Evolutionary conservation across 78 protist genomes (phyloP).

Genomic region (Creolimax fragrantissima): DNA sequence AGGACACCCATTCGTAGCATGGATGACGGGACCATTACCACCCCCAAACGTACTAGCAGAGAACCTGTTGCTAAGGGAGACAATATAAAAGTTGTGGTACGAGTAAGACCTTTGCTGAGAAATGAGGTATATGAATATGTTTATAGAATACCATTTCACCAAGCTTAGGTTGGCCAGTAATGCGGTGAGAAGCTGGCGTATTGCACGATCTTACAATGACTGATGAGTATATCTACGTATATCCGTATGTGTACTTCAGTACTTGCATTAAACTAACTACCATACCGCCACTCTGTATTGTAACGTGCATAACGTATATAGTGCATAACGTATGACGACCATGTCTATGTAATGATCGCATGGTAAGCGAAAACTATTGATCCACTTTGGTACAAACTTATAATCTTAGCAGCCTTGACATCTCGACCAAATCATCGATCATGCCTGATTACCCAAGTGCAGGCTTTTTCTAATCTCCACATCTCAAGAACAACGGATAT

Average conservation of each 20-base stretch:
- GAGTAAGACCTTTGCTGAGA: not conserved
- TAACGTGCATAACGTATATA: not conserved
- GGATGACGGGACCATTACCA: too few relatives aligned
- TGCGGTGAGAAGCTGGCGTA: not conserved
- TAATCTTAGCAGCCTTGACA: not conserved
- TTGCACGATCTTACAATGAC: not conserved
- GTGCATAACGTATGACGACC: not conserved
- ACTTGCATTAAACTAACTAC: not conserved
- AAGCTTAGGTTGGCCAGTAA: not conserved
- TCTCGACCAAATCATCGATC: not conserved
- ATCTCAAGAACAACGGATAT: not conserved
- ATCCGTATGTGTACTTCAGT: not conserved
- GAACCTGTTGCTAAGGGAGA: too few relatives aligned
- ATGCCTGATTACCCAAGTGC: not conserved
- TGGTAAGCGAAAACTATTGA: not conserved
- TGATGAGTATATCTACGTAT: not conserved
- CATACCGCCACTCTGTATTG: not conserved
- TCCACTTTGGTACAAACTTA: not conserved
- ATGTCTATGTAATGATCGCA: not conserved
- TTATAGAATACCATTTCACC: not conserved
- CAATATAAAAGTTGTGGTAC: not conserved
- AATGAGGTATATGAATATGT: not conserved
- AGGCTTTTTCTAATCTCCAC: not conserved
- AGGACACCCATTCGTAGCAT: too few relatives aligned
- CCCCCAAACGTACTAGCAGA: too few relatives aligned